These are phyloP conservation scores for Funneliformis mosseae DNA, from an alignment of 192 early-diverging fungal species.

Conservation along the genomic window DNA sequence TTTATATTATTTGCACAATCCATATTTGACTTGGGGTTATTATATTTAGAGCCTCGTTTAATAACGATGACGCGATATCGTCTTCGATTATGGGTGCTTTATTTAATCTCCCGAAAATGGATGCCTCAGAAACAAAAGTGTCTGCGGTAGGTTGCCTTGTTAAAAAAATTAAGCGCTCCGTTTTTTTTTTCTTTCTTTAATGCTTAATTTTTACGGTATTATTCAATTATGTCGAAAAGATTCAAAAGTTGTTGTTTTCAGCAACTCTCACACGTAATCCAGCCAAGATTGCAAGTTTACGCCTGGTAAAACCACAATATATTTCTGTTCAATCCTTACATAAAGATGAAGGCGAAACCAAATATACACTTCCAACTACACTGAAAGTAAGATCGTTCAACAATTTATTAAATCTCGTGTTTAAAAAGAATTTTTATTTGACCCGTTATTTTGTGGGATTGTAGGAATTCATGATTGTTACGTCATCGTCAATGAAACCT, in stretches of 20 bases:
- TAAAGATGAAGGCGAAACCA: slow-evolving; percentile 45
- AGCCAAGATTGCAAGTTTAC: slow-evolving; percentile 85
- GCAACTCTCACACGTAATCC: slow-evolving; percentile 95
- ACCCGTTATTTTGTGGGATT: slow-evolving; percentile 33
- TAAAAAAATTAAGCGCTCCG: too few relatives aligned
- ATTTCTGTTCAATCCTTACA: slow-evolving; percentile 67
- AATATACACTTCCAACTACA: slow-evolving; percentile 58
- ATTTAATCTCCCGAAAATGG: slow-evolving; percentile 50
- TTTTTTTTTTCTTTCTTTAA: background rate
- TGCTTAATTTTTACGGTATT: background rate
- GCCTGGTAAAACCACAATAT: slow-evolving; percentile 79
- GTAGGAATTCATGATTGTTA: slow-evolving; percentile 74
- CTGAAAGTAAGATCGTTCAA: slow-evolving; percentile 45
- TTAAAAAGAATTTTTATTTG: background rate
- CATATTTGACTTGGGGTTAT: background rate
- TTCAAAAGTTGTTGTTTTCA: slow-evolving; percentile 95
- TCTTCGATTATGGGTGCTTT: slow-evolving; percentile 45
- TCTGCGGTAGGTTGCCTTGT: slow-evolving; percentile 38
- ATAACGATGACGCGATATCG: slow-evolving; percentile 50
- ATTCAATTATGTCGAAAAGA: slow-evolving; percentile 34
- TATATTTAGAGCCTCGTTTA: background rate
- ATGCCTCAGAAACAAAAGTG: slow-evolving; percentile 52
- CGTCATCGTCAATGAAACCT: slow-evolving; percentile 73
- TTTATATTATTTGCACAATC: background rate
- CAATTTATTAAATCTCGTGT: background rate